Percentiles rank a stretch among this genome's conserved stretches.
phyloP scores from a whole-genome alignment of 352 stramenopile genomes.

The Phytophthora quininea region DNA sequence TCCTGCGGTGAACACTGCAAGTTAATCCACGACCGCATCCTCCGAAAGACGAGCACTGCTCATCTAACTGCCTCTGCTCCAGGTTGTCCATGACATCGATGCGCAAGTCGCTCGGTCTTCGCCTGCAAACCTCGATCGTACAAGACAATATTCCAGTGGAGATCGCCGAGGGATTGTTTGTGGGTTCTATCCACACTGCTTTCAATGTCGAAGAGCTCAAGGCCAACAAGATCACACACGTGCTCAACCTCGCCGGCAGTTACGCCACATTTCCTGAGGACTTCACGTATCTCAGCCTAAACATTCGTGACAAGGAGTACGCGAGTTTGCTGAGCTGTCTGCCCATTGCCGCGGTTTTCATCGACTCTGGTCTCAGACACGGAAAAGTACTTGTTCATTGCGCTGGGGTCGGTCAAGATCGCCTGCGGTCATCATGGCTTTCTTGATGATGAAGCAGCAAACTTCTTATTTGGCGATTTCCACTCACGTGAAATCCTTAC shows the following conservation, averaged over 20 bases:
- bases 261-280: constrained; percentile 88
- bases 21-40: neutral
- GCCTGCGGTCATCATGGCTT: constrained; percentile 77
- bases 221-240: constrained; percentile 75
- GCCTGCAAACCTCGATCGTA: constrained; percentile 67
- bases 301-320: constrained; percentile 90
- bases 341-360: constrained; percentile 77
- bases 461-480: constrained; percentile 56
- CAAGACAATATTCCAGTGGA: constrained; percentile 89
- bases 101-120: constrained; percentile 60
- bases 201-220: constrained; percentile 89
- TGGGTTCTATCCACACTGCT: constrained; percentile 86
- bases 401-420: constrained; percentile 84
- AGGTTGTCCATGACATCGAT: constrained; percentile 32
- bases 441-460: constrained; percentile 77
- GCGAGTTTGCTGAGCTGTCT: constrained; percentile 89
- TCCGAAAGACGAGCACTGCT: neutral
- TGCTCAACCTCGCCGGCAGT: constrained; percentile 87
- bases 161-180: constrained; percentile 69
- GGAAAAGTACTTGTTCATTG: constrained; percentile 88
- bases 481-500: constrained; percentile 54
- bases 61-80: neutral
- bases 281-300: constrained; percentile 91
- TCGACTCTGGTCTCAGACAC: constrained; percentile 66
- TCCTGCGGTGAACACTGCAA: neutral